phyloP scores from a whole-genome alignment of 805 yeast species.

The Ogataea polymorpha region DNA sequence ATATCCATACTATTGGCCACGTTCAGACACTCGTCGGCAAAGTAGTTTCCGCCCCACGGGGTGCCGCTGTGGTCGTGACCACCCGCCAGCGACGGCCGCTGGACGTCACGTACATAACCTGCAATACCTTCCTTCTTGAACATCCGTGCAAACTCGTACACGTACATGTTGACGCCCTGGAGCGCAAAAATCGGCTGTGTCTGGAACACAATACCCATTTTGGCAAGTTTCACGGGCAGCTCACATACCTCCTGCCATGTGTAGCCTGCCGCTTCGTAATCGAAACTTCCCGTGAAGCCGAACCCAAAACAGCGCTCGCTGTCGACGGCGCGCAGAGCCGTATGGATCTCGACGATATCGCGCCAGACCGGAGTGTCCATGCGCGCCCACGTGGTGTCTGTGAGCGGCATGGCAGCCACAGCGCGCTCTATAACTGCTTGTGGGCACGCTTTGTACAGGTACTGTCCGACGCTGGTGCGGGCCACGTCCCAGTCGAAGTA shows the following conservation, averaged over 20 bases:
- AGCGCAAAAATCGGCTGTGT: conserved; percentile 51
- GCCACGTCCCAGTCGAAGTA: conserved; percentile 60
- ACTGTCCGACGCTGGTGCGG: conserved; percentile 56
- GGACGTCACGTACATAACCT: conserved; percentile 27
- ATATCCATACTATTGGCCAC: conserved; percentile 18
- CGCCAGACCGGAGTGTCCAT: conserved; percentile 55
- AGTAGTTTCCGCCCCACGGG: conserved; percentile 22
- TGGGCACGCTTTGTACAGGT: conserved; percentile 46
- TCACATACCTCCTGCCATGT: conserved; percentile 41
- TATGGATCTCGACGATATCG: conserved; percentile 48
- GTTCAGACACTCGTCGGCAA: conserved; percentile 21
- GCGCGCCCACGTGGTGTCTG: conserved; percentile 62
- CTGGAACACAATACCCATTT: conserved; percentile 50
- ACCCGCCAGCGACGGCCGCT: conserved; percentile 13
- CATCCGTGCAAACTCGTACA: conserved; percentile 44
- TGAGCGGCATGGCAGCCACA: conserved; percentile 52
- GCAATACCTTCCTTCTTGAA: conserved; percentile 55
- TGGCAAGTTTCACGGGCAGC: conserved; percentile 53
- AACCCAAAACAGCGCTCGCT: conserved; percentile 59
- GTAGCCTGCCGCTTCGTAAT: conserved; percentile 59
- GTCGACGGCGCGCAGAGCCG: conserved; percentile 41
- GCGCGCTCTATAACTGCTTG: conserved; percentile 55
- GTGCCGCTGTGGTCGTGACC: conserved; percentile 20
- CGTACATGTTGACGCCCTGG: conserved; percentile 58
- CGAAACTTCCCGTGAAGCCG: conserved; percentile 58